These are phyloP conservation scores for Pichia sp. DNA, from an alignment of 1,139 yeast genomes.

Conservation along the genomic window DNA sequence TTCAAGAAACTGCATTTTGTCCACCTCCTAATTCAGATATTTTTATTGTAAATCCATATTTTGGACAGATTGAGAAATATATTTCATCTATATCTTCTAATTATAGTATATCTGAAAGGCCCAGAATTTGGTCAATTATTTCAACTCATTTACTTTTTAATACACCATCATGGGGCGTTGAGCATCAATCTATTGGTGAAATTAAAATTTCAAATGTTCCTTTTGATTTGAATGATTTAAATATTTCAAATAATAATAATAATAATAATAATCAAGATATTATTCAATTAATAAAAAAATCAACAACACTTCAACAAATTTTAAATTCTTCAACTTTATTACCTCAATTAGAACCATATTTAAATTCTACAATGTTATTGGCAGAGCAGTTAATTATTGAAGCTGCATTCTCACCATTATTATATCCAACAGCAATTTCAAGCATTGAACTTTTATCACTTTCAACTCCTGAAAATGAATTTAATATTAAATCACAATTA, in stretches of 20 bases:
- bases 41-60: constrained; percentile 44
- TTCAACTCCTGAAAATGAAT: neutral
- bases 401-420: constrained; percentile 8
- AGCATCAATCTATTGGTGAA: constrained; percentile 41
- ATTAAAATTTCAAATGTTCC: constrained; percentile 16
- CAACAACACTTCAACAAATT: constrained; percentile 25
- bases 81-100: neutral
- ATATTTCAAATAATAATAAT: neutral
- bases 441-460: neutral
- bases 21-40: constrained; percentile 33
- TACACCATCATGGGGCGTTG: constrained; percentile 33
- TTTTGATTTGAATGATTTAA: neutral
- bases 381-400: constrained; percentile 12
- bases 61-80: constrained; percentile 38
- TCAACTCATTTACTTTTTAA: constrained; percentile 41
- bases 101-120: constrained; percentile 29
- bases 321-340: constrained; percentile 22
- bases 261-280: neutral
- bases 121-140: constrained; percentile 41
- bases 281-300: constrained; percentile 33
- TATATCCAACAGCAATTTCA: neutral
- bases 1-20: neutral
- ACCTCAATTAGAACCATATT: constrained; percentile 10
- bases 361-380: constrained; percentile 2
- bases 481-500: neutral